These are phyloP conservation scores for Candida adriatica DNA, from an alignment of 805 yeast species.

Conservation along the genomic window DNA sequence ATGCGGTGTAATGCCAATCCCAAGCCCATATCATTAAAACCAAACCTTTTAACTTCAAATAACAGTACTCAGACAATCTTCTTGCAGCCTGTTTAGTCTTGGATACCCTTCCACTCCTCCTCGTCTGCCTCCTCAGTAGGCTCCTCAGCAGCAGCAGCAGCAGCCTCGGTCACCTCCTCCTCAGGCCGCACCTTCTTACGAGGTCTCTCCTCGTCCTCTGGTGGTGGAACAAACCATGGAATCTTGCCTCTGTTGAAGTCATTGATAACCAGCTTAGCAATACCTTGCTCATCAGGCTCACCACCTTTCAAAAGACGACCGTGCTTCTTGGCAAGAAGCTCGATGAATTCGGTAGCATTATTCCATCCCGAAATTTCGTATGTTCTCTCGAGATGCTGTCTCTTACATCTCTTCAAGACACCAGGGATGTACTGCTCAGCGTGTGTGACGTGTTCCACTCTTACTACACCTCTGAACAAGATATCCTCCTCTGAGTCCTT, in stretches of 20 bases:
- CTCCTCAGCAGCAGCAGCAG: constrained; percentile 4
- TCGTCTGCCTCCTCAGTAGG: constrained; percentile 17
- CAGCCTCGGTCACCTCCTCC: constrained; percentile 6
- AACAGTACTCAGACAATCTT: not conserved
- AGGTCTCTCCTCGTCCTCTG: constrained; percentile 51
- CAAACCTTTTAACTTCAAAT: not conserved
- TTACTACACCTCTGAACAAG: constrained; percentile 91
- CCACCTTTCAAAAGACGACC: constrained; percentile 95
- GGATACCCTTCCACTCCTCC: constrained; percentile 22
- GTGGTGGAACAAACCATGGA: constrained; percentile 97
- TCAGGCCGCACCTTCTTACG: constrained; percentile 25
- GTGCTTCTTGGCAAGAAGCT: constrained; percentile 83
- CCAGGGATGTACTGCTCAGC: constrained; percentile 96
- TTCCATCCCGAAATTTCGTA: constrained; percentile 93
- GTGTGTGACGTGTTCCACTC: constrained; percentile 94
- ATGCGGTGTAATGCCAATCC: constrained; percentile 1
- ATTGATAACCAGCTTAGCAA: constrained; percentile 81
- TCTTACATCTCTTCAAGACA: constrained; percentile 75
- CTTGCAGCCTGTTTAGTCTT: constrained; percentile 7
- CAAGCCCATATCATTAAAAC: not conserved
- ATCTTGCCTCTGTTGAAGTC: constrained; percentile 96
- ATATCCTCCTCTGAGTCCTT: constrained; percentile 90
- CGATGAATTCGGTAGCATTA: constrained; percentile 72
- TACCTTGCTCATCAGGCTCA: constrained; percentile 93
- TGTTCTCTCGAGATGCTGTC: constrained; percentile 88